A percentile compares a stretch with the other conserved stretches of the same genome.
Conservation (phyloP, 805 yeast genomes). For the Candida suzukii region DNA sequence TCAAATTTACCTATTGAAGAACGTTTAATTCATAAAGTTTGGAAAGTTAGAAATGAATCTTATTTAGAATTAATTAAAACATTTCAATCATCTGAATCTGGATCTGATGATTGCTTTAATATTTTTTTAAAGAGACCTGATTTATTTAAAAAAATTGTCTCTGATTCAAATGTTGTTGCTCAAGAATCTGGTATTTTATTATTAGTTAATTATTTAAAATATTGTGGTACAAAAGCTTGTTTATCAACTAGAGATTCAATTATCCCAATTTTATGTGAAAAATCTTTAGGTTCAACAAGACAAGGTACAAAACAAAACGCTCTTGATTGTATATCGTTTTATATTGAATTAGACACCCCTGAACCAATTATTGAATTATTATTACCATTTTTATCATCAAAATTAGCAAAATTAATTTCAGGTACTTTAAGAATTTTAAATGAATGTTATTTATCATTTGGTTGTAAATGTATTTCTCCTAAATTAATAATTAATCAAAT, state of each 20-base stretch:
- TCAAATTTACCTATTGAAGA: slow-evolving; percentile 59
- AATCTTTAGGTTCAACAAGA: slow-evolving; percentile 71
- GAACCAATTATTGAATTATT: slow-evolving; percentile 62
- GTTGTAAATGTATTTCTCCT: slow-evolving; percentile 56
- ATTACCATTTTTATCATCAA: slow-evolving; percentile 51
- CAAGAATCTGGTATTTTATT: slow-evolving; percentile 74
- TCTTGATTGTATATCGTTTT: slow-evolving; percentile 50
- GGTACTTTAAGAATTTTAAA: slow-evolving; percentile 53
- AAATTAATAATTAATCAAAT: slow-evolving; percentile 48
- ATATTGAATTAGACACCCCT: slow-evolving; percentile 62
- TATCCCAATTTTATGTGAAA: slow-evolving; percentile 60
- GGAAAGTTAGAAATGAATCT: slow-evolving; percentile 84
- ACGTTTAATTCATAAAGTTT: slow-evolving; percentile 58
- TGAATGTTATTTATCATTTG: slow-evolving; percentile 53
- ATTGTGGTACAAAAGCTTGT: slow-evolving; percentile 42
- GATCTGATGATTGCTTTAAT: slow-evolving; percentile 48
- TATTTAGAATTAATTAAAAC: slow-evolving; percentile 56
- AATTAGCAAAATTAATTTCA: slow-evolving; percentile 72
- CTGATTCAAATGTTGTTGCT: slow-evolving; percentile 85
- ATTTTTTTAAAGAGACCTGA: slow-evolving; percentile 47
- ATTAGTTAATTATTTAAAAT: slow-evolving; percentile 45
- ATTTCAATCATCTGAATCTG: slow-evolving; percentile 49
- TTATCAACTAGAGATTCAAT: slow-evolving; percentile 34
- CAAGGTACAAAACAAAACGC: slow-evolving; percentile 66
- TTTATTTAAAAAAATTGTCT: slow-evolving; percentile 47